phyloP scores from a whole-genome alignment of 2,329 filamentous ascomycete genomes.

The Ceratocystis cubensis region DNA sequence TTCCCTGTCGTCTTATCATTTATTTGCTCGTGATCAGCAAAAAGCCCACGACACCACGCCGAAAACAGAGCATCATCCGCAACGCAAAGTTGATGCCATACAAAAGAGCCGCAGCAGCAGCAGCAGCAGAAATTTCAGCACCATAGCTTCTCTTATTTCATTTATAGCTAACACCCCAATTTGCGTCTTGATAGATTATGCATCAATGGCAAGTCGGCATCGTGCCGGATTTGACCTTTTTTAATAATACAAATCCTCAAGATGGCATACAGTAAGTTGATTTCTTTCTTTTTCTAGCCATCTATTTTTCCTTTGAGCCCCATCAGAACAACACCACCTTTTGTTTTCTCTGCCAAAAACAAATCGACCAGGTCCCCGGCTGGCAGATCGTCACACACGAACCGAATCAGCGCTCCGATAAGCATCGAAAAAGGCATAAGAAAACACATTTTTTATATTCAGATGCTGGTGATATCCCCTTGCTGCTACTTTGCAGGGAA shows the following conservation, averaged over 20 bases:
- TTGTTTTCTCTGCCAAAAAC: constrained; percentile 13
- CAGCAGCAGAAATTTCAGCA: not conserved
- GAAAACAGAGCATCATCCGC: not conserved
- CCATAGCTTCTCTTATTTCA: not conserved
- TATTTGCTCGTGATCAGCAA: not conserved
- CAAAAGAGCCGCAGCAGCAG: not conserved
- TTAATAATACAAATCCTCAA: constrained; percentile 38
- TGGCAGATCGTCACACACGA: not conserved
- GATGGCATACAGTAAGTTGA: constrained; percentile 48
- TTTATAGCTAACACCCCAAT: not conserved
- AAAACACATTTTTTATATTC: not conserved
- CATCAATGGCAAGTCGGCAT: constrained; percentile 51
- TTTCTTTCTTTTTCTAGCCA: constrained; percentile 23
- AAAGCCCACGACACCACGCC: not conserved
- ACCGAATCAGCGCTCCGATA: constrained; percentile 14
- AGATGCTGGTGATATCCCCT: no score
- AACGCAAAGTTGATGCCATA: not conserved
- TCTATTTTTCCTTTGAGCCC: constrained; percentile 26
- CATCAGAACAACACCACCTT: constrained; percentile 22
- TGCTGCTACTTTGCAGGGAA: not conserved
- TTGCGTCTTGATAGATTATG: constrained; percentile 36
- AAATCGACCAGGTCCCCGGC: not conserved
- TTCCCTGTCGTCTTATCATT: not conserved
- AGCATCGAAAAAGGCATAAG: constrained; percentile 11
- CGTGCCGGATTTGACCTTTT: constrained; percentile 47